A percentile compares a stretch with the other conserved stretches of the same genome.
Evolutionary conservation across 2,329 filamentous ascomycete species (phyloP).

Genomic region (Emergomyces pasteurianus): DNA sequence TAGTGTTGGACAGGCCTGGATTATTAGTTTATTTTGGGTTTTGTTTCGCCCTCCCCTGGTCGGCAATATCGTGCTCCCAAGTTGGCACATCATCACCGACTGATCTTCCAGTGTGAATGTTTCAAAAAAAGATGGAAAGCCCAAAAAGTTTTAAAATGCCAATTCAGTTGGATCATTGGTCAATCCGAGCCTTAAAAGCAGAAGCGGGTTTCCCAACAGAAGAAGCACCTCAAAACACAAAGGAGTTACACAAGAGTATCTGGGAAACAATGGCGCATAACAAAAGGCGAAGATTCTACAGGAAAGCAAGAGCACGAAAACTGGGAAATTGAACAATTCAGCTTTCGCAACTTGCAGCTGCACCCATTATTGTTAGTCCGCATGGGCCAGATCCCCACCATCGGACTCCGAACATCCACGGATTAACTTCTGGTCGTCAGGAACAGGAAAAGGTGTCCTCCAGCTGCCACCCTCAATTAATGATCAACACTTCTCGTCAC

Average conservation of each 20-base stretch:
- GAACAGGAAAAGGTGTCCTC: background rate
- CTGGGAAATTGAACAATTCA: background rate
- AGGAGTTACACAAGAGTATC: background rate
- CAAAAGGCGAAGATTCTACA: background rate
- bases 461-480: background rate
- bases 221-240: too few species aligned
- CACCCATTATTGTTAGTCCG: too few species aligned
- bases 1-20: background rate
- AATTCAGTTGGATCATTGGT: background rate
- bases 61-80: background rate
- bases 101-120: background rate
- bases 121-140: too few species aligned
- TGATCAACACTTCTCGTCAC: background rate
- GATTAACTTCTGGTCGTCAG: background rate
- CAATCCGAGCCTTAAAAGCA: background rate
- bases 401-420: background rate
- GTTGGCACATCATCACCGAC: background rate
- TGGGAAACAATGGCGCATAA: background rate
- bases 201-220: too few species aligned
- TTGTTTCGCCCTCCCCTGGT: background rate
- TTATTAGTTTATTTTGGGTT: background rate
- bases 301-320: background rate
- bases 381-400: too few species aligned
- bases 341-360: too few species aligned
- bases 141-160: too few species aligned